A percentile compares a stretch with the other conserved stretches of the same genome.
These are phyloP conservation scores for Periconia sp. DNA, from an alignment of 2,329 filamentous ascomycete species.

Conservation along the genomic window DNA sequence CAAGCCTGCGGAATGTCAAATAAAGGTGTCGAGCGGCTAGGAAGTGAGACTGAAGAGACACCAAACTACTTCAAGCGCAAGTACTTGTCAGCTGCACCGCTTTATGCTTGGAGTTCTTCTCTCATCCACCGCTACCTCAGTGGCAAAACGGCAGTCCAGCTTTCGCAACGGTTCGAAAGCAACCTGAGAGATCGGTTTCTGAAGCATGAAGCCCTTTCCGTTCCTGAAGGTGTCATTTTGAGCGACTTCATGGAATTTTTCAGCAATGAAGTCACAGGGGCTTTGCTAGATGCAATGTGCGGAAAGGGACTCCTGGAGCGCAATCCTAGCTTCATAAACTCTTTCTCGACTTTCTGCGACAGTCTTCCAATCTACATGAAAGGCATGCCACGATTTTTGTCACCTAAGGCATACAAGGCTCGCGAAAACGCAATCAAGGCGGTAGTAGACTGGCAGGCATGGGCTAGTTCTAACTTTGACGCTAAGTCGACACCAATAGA, in stretches of 20 bases:
- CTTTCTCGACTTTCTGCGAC: conserved; percentile 7
- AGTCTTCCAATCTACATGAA: conserved; percentile 9
- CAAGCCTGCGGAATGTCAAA: conserved; percentile 8
- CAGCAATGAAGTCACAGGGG: conserved; percentile 5
- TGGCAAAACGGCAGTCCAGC: conserved; percentile 3
- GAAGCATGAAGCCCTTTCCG: background rate
- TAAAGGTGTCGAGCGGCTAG: background rate
- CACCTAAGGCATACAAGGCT: conserved; percentile 2
- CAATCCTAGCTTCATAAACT: conserved; percentile 7
- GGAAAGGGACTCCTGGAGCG: conserved; percentile 4
- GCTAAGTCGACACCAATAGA: conserved; percentile 4
- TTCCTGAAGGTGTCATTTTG: conserved; percentile 1
- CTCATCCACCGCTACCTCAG: conserved; percentile 4
- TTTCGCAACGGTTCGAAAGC: conserved; percentile 4
- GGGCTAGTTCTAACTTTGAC: conserved; percentile 17
- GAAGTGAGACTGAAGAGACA: conserved; percentile 3
- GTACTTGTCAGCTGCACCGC: conserved; percentile 5
- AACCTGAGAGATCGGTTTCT: background rate
- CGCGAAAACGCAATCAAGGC: conserved; percentile 3
- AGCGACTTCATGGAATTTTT: conserved; percentile 10
- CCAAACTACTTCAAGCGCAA: conserved; percentile 6
- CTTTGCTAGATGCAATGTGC: conserved; percentile 12
- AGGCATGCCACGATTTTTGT: conserved; percentile 2
- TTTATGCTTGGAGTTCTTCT: conserved; percentile 5
- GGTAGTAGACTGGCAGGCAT: conserved; percentile 7